Conservation (phyloP, 2,329 filamentous ascomycete species). For the Neonectria punicea region DNA sequence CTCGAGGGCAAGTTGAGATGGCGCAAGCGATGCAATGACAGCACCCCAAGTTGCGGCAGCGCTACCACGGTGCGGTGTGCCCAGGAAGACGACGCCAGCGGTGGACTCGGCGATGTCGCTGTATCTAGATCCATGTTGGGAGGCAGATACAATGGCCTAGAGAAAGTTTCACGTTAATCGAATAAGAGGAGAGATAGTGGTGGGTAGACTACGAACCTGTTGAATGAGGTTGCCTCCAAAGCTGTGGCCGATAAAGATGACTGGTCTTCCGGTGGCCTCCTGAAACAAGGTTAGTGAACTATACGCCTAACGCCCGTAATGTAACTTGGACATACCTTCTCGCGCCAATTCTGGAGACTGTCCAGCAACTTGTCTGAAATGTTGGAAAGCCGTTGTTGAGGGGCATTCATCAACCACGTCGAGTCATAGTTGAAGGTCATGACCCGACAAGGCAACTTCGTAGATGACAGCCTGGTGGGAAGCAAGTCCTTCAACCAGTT, state of each 20-base stretch:
- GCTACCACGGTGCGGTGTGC: not conserved
- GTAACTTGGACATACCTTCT: not conserved
- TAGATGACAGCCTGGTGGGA: not conserved
- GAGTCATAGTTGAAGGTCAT: conserved; percentile 2
- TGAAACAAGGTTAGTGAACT: not conserved
- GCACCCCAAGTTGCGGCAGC: not conserved
- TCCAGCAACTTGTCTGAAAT: not conserved
- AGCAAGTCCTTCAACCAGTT: not conserved
- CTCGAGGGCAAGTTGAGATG: not conserved
- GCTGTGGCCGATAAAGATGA: not conserved
- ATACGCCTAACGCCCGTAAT: not conserved
- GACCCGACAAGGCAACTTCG: not conserved
- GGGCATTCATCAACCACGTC: not conserved
- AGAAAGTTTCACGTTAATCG: not conserved
- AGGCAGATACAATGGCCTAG: not conserved
- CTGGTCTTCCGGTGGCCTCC: not conserved
- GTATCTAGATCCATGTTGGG: not conserved
- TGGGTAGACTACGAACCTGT: not conserved
- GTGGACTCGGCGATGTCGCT: not conserved
- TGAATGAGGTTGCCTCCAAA: conserved; percentile 1
- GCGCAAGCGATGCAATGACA: not conserved
- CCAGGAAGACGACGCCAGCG: not conserved
- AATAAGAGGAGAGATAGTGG: too few species aligned
- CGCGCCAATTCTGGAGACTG: not conserved
- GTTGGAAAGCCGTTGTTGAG: conserved; percentile 1